Base-by-base conservation (phyloP, 257 asterid species). In the Solanum appendiculatum region DNA sequence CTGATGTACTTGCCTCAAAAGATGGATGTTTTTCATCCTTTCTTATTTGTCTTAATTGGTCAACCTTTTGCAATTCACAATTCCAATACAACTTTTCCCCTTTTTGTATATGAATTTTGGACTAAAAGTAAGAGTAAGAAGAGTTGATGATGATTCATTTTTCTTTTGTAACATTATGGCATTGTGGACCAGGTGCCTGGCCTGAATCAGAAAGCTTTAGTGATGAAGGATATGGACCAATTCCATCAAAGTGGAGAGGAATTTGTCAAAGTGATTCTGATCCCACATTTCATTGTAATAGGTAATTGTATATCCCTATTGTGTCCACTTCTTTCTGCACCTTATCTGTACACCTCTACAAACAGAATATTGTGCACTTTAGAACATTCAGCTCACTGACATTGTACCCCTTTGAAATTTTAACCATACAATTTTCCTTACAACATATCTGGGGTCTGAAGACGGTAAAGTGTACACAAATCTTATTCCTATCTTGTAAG, bases 161-260 rank as follows among this genome's bases (percentile, higher is more conserved):
- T 81, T 81, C 36, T 46, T 80, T 31, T 16, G 2, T 51, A 18
- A 48, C 85, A 31, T 48, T 5, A 48, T 48, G 85, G 48, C 68
- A 27, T 46, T 81, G 85, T 81, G 85, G 68, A 81, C 85, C 90
- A 96, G 99, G 99, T 87, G 98, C 85, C 23, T 96, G 99, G 99
- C 97, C 98, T 7, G 97, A 93, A 80, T 93, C 98, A 9, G 90
- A 93, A 91, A 95, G 99, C 94, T 96, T 96, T 66, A 90, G 92
- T 42, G 98, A 94, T 83, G 92, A 91, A 83, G 93, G 77, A 42
- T 3, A 91, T 46, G 98, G 99, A 78, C 97, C 98, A 34, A 73
- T 93, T 86, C 99, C 99, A 69, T 89, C 92, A 14, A 95, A 91
- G 92, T 96, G 98, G 99, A 95, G 87, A 89, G 99, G 99, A 80